These are phyloP conservation scores for Epichloe gansuensis DNA, from an alignment of 2,329 filamentous ascomycete genomes.

Conservation along the genomic window DNA sequence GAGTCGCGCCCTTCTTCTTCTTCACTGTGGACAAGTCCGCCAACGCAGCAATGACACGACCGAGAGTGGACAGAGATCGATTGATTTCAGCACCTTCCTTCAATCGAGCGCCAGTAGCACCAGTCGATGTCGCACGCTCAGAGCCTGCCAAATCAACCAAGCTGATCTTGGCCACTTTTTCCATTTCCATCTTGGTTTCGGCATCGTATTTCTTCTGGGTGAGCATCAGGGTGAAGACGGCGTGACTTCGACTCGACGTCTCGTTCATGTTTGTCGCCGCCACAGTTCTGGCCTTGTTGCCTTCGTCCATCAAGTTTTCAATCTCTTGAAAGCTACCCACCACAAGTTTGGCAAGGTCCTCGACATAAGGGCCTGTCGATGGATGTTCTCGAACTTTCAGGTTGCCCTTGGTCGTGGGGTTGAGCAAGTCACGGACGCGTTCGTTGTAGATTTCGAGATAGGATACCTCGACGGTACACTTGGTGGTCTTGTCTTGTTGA, in stretches of 20 bases:
- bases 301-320: slow-evolving; percentile 96
- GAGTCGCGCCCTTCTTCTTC: slow-evolving; percentile 59
- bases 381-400: slow-evolving; percentile 96
- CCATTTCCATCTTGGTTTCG: slow-evolving; percentile 92
- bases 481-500: slow-evolving; percentile 60
- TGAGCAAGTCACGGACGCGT: slow-evolving; percentile 86
- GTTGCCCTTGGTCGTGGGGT: slow-evolving; percentile 90
- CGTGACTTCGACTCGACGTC: slow-evolving; percentile 94
- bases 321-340: slow-evolving; percentile 92
- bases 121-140: slow-evolving; percentile 92
- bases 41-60: slow-evolving; percentile 91
- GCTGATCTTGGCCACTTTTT: slow-evolving; percentile 97
- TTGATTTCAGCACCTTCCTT: slow-evolving; percentile 99
- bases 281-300: slow-evolving; percentile 95
- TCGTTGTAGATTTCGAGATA: slow-evolving; percentile 99
- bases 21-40: slow-evolving; percentile 81
- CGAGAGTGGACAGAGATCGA: slow-evolving; percentile 85
- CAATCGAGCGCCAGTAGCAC: slow-evolving; percentile 83
- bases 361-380: slow-evolving; percentile 93
- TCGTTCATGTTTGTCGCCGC: slow-evolving; percentile 99
- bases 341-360: slow-evolving; percentile 90
- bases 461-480: slow-evolving; percentile 92
- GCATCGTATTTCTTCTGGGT: slow-evolving; percentile 86
- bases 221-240: slow-evolving; percentile 91
- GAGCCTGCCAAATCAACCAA: slow-evolving; percentile 96